Base-by-base conservation (phyloP, 2,329 filamentous ascomycete genomes). In the Beauveria australis region DNA sequence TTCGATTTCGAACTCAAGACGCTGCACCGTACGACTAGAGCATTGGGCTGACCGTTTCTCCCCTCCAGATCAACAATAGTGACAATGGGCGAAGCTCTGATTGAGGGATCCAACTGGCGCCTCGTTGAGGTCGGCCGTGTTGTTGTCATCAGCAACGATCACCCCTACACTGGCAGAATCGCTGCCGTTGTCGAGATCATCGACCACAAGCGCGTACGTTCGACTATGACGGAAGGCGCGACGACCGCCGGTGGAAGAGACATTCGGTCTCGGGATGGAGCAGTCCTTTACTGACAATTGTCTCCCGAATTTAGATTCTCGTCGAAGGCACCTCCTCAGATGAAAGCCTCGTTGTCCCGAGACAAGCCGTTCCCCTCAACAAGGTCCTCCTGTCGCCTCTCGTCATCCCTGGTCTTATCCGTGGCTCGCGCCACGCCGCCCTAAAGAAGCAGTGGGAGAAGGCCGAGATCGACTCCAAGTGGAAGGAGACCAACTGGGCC, bases 161-260 rank as follows among this genome's bases (percentile, higher is more conserved):
- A 92, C 75, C 87, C 88, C 72, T 89, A 81, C 82, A 81, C 83
- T 71, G 92, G 92, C 82, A 90, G 90, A 78, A 86, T 97, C 73
- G 95, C 92, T 74, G 83, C 88, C 73, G 93, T 99, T 75, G 92
- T 96, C 80, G 93, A 99, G 88, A 97, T 99, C 80, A 94, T 99
- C 82, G 94, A 99, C 83, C 93, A 99, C 89, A 97, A 96, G 87
- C 92, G 94, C 82, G 94, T 99, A 96, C 77, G 94, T 62, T 65
- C 30, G 56, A 60, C 18, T 28, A 30, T 33, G 10, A 28, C 6
- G 22, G 26, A 41, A 44, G n/a, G 19, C 47, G 37, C 37, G 18
- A 44, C 49, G 8, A n/a, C 24, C 7, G n/a, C 41, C 12, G 16
- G 24, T 30, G 62, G 57, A 56, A 41, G 46, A 48, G 44, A n/a